Conservation (phyloP, 805 yeast species). For the Komagataella populi region DNA sequence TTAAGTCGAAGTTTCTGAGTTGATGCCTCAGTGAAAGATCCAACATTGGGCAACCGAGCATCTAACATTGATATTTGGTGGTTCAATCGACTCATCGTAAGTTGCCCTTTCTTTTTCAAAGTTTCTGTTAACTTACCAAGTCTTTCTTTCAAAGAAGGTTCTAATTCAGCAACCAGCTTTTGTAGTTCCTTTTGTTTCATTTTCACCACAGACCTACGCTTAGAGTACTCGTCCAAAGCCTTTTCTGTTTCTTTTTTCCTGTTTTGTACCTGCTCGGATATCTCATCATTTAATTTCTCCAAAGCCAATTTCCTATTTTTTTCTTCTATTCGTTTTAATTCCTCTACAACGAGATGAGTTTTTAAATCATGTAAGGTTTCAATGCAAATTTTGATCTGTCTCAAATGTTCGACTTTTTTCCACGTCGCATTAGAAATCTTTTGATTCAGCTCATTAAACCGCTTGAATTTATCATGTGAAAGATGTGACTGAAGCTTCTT, state of each 20-base stretch:
- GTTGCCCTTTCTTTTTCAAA: slow-evolving; percentile 18
- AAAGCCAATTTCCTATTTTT: slow-evolving; percentile 22
- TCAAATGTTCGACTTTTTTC: slow-evolving; percentile 12
- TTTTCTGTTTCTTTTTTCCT: background rate
- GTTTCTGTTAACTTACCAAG: slow-evolving; percentile 21
- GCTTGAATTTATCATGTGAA: background rate
- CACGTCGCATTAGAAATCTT: slow-evolving; percentile 10
- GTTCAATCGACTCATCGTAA: slow-evolving; percentile 22
- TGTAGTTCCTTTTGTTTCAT: background rate
- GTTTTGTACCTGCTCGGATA: background rate
- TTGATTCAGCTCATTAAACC: slow-evolving; percentile 4
- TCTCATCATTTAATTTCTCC: slow-evolving; percentile 12
- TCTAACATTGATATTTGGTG: slow-evolving; percentile 22
- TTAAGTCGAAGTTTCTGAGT: background rate
- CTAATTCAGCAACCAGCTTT: background rate
- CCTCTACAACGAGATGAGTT: slow-evolving; percentile 12
- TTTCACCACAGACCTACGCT: background rate
- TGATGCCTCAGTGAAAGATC: background rate
- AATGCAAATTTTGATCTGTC: slow-evolving; percentile 9
- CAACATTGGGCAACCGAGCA: background rate
- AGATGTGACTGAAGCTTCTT: background rate
- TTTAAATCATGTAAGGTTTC: slow-evolving; percentile 13
- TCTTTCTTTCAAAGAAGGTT: slow-evolving; percentile 12
- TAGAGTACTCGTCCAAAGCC: background rate
- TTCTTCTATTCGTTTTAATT: slow-evolving; percentile 22